Conservation (phyloP, 805 yeast genomes). For the Cyberlindnera subsufficiens region DNA sequence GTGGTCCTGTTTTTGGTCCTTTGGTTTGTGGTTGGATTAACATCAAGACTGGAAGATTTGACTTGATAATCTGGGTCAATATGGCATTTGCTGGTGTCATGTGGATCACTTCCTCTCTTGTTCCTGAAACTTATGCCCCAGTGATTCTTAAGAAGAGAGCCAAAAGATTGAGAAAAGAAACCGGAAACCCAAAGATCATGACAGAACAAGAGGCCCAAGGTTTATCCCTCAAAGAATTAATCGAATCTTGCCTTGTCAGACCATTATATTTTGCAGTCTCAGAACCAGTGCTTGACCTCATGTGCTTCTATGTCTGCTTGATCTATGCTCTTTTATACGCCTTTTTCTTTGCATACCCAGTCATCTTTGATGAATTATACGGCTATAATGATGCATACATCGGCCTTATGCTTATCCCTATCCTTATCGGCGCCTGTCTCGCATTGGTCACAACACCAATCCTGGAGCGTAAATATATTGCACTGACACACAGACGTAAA, state of each 20-base stretch:
- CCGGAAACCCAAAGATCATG: constrained; percentile 80
- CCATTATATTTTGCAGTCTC: constrained; percentile 74
- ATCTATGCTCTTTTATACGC: constrained; percentile 89
- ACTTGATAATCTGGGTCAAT: constrained; percentile 81
- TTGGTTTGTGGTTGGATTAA: constrained; percentile 82
- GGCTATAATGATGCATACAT: constrained; percentile 71
- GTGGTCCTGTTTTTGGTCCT: constrained; percentile 91
- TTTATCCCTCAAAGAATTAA: constrained; percentile 58
- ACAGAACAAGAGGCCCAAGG: constrained; percentile 90
- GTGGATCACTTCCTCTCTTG: constrained; percentile 57
- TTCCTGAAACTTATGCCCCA: constrained; percentile 94
- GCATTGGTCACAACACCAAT: constrained; percentile 74
- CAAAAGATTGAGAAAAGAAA: constrained; percentile 58
- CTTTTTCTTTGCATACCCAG: constrained; percentile 94
- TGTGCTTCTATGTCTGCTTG: constrained; percentile 82
- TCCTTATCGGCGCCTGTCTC: constrained; percentile 75
- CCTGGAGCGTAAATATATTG: constrained; percentile 57
- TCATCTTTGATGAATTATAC: constrained; percentile 71
- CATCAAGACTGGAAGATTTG: constrained; percentile 62
- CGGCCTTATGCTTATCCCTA: constrained; percentile 88
- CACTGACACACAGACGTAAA: constrained; percentile 43
- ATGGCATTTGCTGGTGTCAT: constrained; percentile 86
- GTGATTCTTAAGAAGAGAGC: constrained; percentile 69
- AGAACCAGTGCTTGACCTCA: constrained; percentile 80
- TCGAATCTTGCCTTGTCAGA: constrained; percentile 67